Evolutionary conservation across 2,329 filamentous ascomycete genomes (phyloP).

Genomic region (Lachnum nothofagi): DNA sequence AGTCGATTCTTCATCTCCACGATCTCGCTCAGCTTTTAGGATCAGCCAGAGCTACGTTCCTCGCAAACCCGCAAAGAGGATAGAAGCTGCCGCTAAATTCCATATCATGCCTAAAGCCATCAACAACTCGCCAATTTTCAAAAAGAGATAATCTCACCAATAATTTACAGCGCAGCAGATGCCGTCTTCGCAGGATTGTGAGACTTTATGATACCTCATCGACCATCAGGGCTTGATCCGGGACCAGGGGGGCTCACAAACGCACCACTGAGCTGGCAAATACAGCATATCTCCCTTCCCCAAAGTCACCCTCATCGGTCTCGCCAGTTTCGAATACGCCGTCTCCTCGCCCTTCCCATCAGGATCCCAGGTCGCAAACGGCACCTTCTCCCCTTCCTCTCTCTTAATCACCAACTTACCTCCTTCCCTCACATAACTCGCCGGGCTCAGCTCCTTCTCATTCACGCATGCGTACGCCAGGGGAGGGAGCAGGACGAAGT

Average conservation of each 20-base stretch:
- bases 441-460: constrained; percentile 53
- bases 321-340: constrained; percentile 53
- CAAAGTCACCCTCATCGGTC: constrained; percentile 62
- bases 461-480: constrained; percentile 64
- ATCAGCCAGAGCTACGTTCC: constrained; percentile 17
- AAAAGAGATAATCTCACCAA: constrained; percentile 48
- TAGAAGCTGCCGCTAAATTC: constrained; percentile 68
- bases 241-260: constrained; percentile 2
- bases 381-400: constrained; percentile 43
- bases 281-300: constrained; percentile 76
- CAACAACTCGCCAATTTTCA: neutral
- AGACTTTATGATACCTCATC: constrained; percentile 70
- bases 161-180: constrained; percentile 78
- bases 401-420: neutral
- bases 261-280: constrained; percentile 72
- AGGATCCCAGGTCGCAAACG: constrained; percentile 72
- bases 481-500: constrained; percentile 71
- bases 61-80: constrained; percentile 37
- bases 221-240: neutral
- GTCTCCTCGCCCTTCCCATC: constrained; percentile 41
- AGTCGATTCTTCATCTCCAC: no score
- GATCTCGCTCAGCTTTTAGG: neutral
- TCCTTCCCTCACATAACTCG: constrained; percentile 46
- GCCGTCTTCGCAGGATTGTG: constrained; percentile 64
- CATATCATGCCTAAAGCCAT: constrained; percentile 64